Conservation (phyloP, 192 early-diverging fungal genomes). For the Mortierella claussenii region DNA sequence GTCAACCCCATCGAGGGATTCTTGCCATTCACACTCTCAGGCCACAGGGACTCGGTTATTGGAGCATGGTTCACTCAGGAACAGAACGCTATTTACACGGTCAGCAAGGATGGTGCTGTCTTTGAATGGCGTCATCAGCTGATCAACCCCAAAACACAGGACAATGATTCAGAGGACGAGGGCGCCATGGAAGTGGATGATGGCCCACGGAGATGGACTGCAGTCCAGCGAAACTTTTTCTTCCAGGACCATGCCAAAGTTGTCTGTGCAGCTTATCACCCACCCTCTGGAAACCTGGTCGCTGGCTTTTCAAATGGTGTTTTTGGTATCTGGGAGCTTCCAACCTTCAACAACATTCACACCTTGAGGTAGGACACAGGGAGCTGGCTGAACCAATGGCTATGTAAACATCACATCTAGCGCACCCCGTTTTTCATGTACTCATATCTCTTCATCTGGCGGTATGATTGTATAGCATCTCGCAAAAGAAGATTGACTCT, state of each 20-base stretch:
- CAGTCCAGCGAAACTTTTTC: slow-evolving; percentile 80
- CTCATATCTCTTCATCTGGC: not conserved
- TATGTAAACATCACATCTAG: no score
- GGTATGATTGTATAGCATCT: slow-evolving; percentile 89
- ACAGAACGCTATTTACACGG: slow-evolving; percentile 78
- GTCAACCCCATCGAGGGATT: slow-evolving; percentile 80
- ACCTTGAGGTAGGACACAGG: slow-evolving; percentile 92
- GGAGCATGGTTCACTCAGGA: slow-evolving; percentile 86
- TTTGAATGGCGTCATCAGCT: slow-evolving; percentile 77
- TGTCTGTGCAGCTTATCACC: slow-evolving; percentile 81
- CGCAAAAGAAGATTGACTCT: slow-evolving; percentile 91
- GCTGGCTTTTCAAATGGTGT: slow-evolving; percentile 94
- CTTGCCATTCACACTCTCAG: slow-evolving; percentile 76
- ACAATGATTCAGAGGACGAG: slow-evolving; percentile 68
- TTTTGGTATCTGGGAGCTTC: slow-evolving; percentile 99
- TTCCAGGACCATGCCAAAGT: slow-evolving; percentile 83
- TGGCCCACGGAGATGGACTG: slow-evolving; percentile 62
- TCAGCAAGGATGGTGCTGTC: slow-evolving; percentile 89
- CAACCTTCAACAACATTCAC: slow-evolving; percentile 93
- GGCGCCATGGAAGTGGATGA: slow-evolving; percentile 58
- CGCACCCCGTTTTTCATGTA: not conserved
- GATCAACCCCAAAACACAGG: slow-evolving; percentile 54
- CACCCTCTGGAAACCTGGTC: slow-evolving; percentile 76
- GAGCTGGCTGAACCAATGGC: no score
- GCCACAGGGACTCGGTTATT: slow-evolving; percentile 86